Conservation (phyloP, 2,329 filamentous ascomycete genomes). For the Thyridium curvatum region DNA sequence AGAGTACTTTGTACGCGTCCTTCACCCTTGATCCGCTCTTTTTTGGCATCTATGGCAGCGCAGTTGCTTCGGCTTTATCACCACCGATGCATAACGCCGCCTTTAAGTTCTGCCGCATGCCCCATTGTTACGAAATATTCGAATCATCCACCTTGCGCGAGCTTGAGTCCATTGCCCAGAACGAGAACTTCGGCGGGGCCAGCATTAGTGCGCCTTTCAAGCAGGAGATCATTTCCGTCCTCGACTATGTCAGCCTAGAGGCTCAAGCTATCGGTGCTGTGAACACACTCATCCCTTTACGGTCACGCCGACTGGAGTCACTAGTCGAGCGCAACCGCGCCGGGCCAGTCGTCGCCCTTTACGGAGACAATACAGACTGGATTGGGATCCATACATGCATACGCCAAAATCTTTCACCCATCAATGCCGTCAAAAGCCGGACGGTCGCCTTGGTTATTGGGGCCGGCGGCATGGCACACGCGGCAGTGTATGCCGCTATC, state of each 20-base stretch:
- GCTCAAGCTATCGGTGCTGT: constrained; percentile 58
- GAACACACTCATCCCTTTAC: constrained; percentile 57
- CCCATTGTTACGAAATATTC: constrained; percentile 26
- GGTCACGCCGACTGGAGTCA: constrained; percentile 31
- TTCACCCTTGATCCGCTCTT: constrained; percentile 51
- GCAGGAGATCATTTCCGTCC: constrained; percentile 49
- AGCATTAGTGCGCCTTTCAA: constrained; percentile 58
- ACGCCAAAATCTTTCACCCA: no score
- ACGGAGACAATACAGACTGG: constrained; percentile 29
- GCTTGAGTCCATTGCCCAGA: no score
- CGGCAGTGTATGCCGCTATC: constrained; percentile 53
- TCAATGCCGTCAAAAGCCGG: constrained; percentile 25
- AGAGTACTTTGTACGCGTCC: constrained; percentile 19
- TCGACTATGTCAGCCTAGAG: constrained; percentile 53
- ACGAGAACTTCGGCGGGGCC: constrained; percentile 41
- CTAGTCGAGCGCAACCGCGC: constrained; percentile 43
- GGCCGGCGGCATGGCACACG: constrained; percentile 31
- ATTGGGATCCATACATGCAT: no score
- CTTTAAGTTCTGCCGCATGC: constrained; percentile 51
- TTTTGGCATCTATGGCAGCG: constrained; percentile 55
- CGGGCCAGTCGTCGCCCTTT: constrained; percentile 49
- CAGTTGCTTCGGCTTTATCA: constrained; percentile 52
- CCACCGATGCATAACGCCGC: constrained; percentile 59
- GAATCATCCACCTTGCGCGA: no score
- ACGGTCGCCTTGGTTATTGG: constrained; percentile 34